Conservation (phyloP, 2,329 filamentous ascomycete genomes). For the Dactylonectria macrodidyma region DNA sequence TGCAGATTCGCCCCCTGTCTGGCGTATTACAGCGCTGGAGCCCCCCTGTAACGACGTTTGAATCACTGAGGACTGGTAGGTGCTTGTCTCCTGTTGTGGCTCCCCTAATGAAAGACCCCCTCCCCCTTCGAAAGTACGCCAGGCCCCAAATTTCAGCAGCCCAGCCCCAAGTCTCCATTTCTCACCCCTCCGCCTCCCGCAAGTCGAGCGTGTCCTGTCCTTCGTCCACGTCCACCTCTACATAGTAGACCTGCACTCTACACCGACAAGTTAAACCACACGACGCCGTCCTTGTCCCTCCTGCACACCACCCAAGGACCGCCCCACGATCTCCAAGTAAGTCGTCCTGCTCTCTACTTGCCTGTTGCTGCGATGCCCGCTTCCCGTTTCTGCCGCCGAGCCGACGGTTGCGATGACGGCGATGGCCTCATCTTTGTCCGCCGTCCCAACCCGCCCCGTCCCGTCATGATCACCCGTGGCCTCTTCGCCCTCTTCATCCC, state of each 20-base stretch:
- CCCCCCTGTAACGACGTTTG: neutral
- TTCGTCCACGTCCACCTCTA: constrained; percentile 43
- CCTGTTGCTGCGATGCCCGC: constrained; percentile 5
- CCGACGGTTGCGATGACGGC: constrained; percentile 20
- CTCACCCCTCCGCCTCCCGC: constrained; percentile 44
- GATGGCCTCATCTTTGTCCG: constrained; percentile 43
- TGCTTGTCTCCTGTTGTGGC: constrained; percentile 14
- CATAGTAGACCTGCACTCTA: constrained; percentile 30
- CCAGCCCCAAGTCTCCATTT: constrained; percentile 38
- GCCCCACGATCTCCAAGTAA: constrained; percentile 49
- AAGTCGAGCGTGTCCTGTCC: constrained; percentile 38
- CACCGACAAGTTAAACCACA: constrained; percentile 51
- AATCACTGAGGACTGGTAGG: neutral
- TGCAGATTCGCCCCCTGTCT: neutral
- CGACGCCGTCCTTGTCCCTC: constrained; percentile 49
- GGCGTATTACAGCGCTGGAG: neutral
- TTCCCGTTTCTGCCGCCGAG: constrained; percentile 2
- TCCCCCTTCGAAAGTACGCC: constrained; percentile 32
- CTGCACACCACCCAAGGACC: constrained; percentile 50
- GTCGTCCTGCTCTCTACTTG: constrained; percentile 38
- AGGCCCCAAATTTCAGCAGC: constrained; percentile 43
- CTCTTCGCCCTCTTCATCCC: constrained; percentile 17
- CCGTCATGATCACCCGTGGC: constrained; percentile 12
- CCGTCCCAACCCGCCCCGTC: constrained; percentile 5
- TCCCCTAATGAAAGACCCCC: neutral